Evolutionary conservation across 2,329 filamentous ascomycete genomes (phyloP), one percentile per base, ranked within the genome.

Genomic region (Verticillium nonalfalfae): DNA sequence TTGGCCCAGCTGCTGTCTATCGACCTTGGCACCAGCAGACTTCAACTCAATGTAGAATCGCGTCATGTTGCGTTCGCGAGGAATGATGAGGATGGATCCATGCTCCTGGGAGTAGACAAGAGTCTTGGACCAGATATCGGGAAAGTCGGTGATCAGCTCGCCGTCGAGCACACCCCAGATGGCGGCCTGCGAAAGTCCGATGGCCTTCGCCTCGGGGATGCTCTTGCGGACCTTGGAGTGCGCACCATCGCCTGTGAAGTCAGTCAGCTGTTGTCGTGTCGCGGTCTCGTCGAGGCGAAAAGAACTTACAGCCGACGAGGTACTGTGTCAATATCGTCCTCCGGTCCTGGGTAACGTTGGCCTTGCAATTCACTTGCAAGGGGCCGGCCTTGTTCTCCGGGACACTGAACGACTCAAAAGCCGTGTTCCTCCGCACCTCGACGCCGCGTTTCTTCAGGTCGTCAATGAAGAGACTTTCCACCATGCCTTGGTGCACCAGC

Each of bases 41-140:
- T 84, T 84, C 60, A 85, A 78, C 71, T 85, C 82, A 62, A 85
- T 83, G 67, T 85, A 85, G 67, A 85, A 78, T 56, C 89, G 83
- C 0, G 88, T 91, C 82, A 91, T 85, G 68, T 89, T 89, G 52
- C 87, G 80, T 72, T 91, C 89, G 45, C 89, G 83, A 4, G 89
- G 89, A 59, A 91, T 88, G 71, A 90, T 88, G n/a, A 91, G 79
- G 56, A 91, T 85, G 0, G 88, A 89, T 2, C 89, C 89, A 55
- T 85, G 79, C 62, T 84, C 79, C 63, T 90, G 84, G 2, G 85
- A 88, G 65, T 88, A 87, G 7, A 90, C 80, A 0, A 89, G 81
- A 0, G 87, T 87, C 74, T 91, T 91, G 71, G 85, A 89, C 87
- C 88, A 91, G 57, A 91, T 83, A 68, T 91, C 88, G 1, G 89